Conservation (phyloP, 164 flowering plant species). For the Hamamelis virginiana region DNA sequence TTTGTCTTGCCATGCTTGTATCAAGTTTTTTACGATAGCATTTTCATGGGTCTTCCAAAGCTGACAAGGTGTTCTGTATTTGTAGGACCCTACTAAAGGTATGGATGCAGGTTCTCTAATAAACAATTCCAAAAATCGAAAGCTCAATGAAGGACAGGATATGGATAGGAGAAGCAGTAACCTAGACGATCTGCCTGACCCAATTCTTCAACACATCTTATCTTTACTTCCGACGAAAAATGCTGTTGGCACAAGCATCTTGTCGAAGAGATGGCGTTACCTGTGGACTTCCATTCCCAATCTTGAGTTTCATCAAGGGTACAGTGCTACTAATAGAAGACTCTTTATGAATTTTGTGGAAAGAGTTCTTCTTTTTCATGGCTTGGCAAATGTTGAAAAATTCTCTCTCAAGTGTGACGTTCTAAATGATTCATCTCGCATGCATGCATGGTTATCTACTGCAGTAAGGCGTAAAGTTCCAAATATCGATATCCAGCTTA, state of each 20-base stretch:
- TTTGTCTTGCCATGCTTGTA: too few species aligned
- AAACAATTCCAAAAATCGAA: neutral
- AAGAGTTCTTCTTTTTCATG: slow-evolving; percentile 6
- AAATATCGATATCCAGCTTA: too few species aligned
- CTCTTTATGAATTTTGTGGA: slow-evolving; percentile 10
- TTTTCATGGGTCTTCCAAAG: too few species aligned
- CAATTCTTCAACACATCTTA: neutral
- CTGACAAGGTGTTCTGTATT: too few species aligned
- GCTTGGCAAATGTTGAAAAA: neutral
- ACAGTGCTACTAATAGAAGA: neutral
- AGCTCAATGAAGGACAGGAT: neutral
- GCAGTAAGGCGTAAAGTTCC: neutral
- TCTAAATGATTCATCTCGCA: neutral
- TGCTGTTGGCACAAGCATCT: neutral
- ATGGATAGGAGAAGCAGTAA: neutral
- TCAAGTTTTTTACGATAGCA: too few species aligned
- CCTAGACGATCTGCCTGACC: neutral
- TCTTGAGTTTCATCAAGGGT: neutral
- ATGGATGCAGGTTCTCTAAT: too few species aligned
- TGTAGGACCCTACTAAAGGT: too few species aligned
- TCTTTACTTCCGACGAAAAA: slow-evolving; percentile 2
- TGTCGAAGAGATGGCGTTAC: neutral
- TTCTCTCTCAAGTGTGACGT: neutral
- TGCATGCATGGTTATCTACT: neutral
- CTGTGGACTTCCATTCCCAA: slow-evolving; percentile 2